Percentiles rank a stretch among this genome's conserved stretches.
Conservation (phyloP, 2,329 filamentous ascomycete species). For the Penicillium fuscoglaucum region DNA sequence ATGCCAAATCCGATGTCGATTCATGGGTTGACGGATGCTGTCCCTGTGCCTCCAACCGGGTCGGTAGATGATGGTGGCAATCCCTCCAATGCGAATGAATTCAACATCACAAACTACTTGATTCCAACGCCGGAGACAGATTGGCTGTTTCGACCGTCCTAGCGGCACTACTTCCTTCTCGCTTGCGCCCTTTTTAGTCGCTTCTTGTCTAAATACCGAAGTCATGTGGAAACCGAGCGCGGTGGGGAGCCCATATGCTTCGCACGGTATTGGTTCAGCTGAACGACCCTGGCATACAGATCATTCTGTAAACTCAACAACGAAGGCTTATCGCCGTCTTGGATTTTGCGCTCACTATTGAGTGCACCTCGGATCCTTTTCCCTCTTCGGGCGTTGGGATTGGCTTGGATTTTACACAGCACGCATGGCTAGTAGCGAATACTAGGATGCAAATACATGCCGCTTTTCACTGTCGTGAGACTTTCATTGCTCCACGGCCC, state of each 20-base stretch:
- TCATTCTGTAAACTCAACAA: background rate
- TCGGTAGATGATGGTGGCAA: constrained; percentile 23
- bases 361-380: background rate
- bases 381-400: background rate
- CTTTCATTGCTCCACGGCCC: background rate
- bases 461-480: no score
- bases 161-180: background rate
- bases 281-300: background rate
- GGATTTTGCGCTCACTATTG: background rate
- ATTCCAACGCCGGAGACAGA: constrained; percentile 50
- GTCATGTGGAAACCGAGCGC: no score
- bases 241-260: background rate
- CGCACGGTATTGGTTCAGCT: background rate
- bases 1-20: constrained; percentile 40
- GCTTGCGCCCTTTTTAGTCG: no score
- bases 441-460: background rate
- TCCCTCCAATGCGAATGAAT: constrained; percentile 36
- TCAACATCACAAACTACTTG: constrained; percentile 49
- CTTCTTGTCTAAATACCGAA: background rate
- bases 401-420: background rate
- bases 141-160: constrained; percentile 43
- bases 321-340: background rate
- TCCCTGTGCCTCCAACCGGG: constrained; percentile 12
- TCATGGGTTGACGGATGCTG: constrained; percentile 33
- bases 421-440: background rate